Percentiles rank a stretch among this genome's conserved stretches.
Conservation (phyloP, 352 stramenopile species). For the Pythium pyrilobum region DNA sequence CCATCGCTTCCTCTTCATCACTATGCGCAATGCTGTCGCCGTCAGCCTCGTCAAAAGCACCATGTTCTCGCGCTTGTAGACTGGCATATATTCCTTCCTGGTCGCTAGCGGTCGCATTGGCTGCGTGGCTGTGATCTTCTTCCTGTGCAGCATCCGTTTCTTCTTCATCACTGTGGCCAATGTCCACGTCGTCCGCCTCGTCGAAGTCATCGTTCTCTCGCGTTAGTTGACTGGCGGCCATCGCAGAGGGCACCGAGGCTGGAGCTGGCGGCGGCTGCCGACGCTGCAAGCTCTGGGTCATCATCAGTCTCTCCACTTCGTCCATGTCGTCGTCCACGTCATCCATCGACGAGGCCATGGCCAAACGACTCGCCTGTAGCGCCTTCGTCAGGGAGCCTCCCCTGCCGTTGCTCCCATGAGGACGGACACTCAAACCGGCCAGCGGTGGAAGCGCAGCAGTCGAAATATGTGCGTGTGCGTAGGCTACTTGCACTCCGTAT, state of each 20-base stretch:
- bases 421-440: not conserved
- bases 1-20: not conserved
- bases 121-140: no score
- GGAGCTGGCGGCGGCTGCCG: not conserved
- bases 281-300: slow-evolving; percentile 1
- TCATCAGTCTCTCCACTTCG: slow-evolving; percentile 26
- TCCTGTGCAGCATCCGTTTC: not conserved
- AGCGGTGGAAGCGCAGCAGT: slow-evolving; percentile 4
- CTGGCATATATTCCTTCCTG: no score
- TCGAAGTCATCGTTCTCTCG: not conserved
- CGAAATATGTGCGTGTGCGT: not conserved
- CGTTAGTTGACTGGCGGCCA: not conserved
- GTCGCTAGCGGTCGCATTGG: no score
- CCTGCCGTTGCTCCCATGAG: not conserved
- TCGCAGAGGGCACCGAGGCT: not conserved
- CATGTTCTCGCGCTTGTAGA: not conserved
- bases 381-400: slow-evolving; percentile 17
- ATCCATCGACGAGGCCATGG: not conserved
- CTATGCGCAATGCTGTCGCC: not conserved
- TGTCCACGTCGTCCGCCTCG: not conserved
- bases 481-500: not conserved
- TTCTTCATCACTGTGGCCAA: not conserved
- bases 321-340: slow-evolving; percentile 30
- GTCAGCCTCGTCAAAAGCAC: slow-evolving; percentile 3
- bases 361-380: slow-evolving; percentile 7